Evolutionary conservation across 2,329 filamentous ascomycete genomes (phyloP).

Genomic region (Pseudogymnoascus pannorum): DNA sequence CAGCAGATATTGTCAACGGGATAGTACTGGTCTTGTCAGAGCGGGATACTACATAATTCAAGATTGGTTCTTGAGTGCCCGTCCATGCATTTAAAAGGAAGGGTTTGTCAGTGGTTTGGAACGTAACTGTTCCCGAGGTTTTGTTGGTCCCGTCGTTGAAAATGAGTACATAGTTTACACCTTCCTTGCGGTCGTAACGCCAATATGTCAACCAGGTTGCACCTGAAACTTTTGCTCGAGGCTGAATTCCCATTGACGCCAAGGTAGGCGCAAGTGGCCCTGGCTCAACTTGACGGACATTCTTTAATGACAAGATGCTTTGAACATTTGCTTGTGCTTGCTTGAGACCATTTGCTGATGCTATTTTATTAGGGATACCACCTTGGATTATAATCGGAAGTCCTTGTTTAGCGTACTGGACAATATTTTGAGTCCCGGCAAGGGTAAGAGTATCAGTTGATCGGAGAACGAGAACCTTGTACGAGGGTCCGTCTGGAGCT

Average conservation of each 20-base stretch:
- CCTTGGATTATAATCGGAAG: constrained; percentile 40
- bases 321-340: no score
- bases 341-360: no score
- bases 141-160: constrained; percentile 30
- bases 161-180: constrained; percentile 32
- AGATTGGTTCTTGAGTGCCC: constrained; percentile 29
- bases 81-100: constrained; percentile 38
- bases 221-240: constrained; percentile 26
- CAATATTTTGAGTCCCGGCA: constrained; percentile 28
- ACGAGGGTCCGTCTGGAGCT: constrained; percentile 33
- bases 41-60: constrained; percentile 28
- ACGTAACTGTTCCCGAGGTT: constrained; percentile 24
- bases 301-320: no score
- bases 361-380: no score
- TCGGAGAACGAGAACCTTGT: constrained; percentile 36
- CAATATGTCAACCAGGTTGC: constrained; percentile 32
- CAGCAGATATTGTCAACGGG: no score
- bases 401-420: constrained; percentile 31
- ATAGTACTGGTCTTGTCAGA: no score
- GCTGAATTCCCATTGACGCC: constrained; percentile 26
- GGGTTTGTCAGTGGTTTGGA: constrained; percentile 29
- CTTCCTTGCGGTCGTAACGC: constrained; percentile 25
- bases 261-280: constrained; percentile 29
- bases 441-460: constrained; percentile 33
- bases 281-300: constrained; percentile 29